Evolutionary conservation across 2,329 filamentous ascomycete species (phyloP).

Genomic region (Colletotrichum aenigma): DNA sequence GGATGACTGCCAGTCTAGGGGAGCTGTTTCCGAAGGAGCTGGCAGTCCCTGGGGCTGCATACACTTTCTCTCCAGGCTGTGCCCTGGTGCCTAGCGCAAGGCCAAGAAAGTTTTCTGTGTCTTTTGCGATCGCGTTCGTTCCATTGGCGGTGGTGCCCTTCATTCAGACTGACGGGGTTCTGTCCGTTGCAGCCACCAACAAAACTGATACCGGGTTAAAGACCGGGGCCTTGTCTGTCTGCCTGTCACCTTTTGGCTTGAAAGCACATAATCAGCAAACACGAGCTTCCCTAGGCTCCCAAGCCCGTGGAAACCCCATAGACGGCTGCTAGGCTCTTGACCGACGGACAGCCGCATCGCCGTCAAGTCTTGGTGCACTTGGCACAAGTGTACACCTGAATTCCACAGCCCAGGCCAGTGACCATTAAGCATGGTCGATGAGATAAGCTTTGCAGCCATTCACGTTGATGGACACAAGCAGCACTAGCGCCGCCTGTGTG

Average conservation of each 20-base stretch:
- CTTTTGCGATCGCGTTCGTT: neutral
- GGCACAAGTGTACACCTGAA: neutral
- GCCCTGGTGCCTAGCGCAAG: neutral
- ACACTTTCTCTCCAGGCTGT: neutral
- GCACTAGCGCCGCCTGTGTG: neutral
- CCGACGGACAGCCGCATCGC: neutral
- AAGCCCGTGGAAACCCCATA: neutral
- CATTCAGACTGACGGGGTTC: neutral
- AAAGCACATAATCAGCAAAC: neutral
- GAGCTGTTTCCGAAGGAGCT: neutral
- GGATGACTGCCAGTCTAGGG: neutral
- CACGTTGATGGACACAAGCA: neutral
- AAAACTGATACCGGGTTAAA: neutral
- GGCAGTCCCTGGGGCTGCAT: neutral
- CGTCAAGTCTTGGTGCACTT: neutral
- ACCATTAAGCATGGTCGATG: neutral
- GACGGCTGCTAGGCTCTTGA: neutral
- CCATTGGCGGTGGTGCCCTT: neutral
- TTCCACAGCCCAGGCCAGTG: neutral
- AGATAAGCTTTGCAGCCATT: constrained; percentile 9
- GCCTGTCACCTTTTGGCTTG: neutral
- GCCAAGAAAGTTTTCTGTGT: neutral
- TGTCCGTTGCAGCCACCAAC: neutral
- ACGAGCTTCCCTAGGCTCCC: neutral
- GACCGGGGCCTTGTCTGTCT: neutral